phyloP scores from a whole-genome alignment of 2,329 filamentous ascomycete genomes.

The Pseudocercospora ulei region DNA sequence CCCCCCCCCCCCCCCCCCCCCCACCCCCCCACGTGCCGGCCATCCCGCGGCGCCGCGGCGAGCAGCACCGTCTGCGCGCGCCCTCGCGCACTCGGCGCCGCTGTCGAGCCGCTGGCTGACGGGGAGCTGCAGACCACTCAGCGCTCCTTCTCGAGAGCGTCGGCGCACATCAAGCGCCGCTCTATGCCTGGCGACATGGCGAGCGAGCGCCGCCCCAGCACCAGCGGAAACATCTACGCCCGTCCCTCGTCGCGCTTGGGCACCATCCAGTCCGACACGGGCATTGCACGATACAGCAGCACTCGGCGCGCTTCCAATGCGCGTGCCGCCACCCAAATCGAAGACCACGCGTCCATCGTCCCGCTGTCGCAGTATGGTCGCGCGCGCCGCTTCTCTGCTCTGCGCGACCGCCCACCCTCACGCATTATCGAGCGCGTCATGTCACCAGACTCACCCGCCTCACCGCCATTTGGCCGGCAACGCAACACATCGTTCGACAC shows the following conservation, averaged over 20 bases:
- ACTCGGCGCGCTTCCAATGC: conserved; percentile 10
- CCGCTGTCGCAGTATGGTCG: conserved; percentile 23
- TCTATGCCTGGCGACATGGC: conserved; percentile 10
- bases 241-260: conserved; percentile 23
- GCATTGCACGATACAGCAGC: conserved; percentile 13
- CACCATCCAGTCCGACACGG: conserved; percentile 16
- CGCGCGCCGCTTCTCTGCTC: conserved; percentile 18
- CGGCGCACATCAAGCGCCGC: conserved; percentile 4
- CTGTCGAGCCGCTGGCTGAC: not conserved
- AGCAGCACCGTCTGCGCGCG: conserved; percentile 17
- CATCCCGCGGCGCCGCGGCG: conserved; percentile 10
- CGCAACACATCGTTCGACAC: conserved; percentile 19
- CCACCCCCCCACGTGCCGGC: conserved; percentile 10
- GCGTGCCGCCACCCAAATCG: conserved; percentile 15
- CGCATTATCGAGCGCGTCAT: conserved; percentile 22
- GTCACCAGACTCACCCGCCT: conserved; percentile 28
- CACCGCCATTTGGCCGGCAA: conserved; percentile 22
- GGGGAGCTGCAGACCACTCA: not conserved
- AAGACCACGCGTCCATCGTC: conserved; percentile 23
- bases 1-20: not conserved
- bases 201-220: conserved; percentile 20
- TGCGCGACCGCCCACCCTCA: conserved; percentile 21
- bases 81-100: no score
- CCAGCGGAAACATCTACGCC: conserved; percentile 18
- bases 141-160: conserved; percentile 4